Percentiles rank a stretch among this genome's conserved stretches.
Evolutionary conservation across 1,284 basidiomycete genomes (phyloP).

Genomic region (Ceratobasidium sp.): DNA sequence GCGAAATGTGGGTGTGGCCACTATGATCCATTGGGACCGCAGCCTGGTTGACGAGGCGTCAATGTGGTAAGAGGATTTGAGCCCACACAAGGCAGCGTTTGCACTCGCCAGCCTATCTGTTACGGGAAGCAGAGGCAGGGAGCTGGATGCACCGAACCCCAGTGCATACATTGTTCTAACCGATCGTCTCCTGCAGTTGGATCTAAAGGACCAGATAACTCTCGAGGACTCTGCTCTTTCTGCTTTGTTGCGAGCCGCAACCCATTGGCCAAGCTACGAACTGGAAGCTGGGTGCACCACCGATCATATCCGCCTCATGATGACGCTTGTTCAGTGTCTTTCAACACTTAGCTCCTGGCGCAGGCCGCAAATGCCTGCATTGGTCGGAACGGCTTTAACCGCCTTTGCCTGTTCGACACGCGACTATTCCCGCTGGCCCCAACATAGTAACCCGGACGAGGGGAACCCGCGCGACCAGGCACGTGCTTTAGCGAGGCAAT

Average conservation of each 20-base stretch:
- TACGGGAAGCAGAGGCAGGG: background rate
- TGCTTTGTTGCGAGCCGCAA: background rate
- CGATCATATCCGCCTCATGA: background rate
- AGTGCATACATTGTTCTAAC: background rate
- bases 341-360: background rate
- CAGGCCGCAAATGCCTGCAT: background rate
- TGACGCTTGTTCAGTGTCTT: background rate
- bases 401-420: background rate
- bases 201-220: background rate
- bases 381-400: background rate
- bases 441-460: background rate
- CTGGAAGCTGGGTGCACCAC: background rate
- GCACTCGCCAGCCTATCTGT: background rate
- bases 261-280: background rate
- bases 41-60: too few species aligned
- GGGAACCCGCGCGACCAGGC: background rate
- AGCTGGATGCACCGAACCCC: background rate
- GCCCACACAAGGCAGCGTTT: background rate
- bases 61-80: background rate
- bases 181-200: background rate
- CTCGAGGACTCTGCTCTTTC: background rate
- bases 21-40: too few species aligned
- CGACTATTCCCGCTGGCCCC: constrained; percentile 1
- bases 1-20: too few species aligned
- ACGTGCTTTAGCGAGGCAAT: background rate